phyloP scores from a whole-genome alignment of 306 rosid species.

The Quercus berberidifolia region DNA sequence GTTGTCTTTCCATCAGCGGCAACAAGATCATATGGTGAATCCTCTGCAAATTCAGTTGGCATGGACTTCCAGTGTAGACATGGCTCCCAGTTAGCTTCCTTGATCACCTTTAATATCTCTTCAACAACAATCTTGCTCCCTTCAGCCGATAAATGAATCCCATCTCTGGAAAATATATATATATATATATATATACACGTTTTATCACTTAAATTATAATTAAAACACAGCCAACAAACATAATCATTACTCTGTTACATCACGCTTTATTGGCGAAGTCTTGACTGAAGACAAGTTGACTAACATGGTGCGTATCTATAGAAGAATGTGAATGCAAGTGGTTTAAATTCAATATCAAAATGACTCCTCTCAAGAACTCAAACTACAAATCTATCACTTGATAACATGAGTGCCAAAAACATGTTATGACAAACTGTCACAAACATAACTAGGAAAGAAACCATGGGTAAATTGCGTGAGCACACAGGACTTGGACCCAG shows the following conservation, averaged over 20 bases:
- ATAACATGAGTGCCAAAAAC: neutral
- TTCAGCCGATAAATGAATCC: conserved; percentile 82
- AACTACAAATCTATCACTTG: neutral
- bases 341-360: neutral
- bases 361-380: neutral
- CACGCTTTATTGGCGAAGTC: no score
- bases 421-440: neutral
- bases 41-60: conserved; percentile 75
- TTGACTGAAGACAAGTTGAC: no score
- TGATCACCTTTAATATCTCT: conserved; percentile 74
- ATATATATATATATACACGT: no score
- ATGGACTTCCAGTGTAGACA: conserved; percentile 78
- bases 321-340: neutral
- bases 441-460: neutral
- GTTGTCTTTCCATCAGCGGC: conserved; percentile 76
- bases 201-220: no score
- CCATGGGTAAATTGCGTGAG: neutral
- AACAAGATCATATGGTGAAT: conserved; percentile 80
- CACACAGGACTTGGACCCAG: no score
- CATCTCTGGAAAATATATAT: conserved; percentile 44
- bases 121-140: conserved; percentile 83
- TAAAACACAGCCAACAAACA: no score
- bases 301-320: no score
- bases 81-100: conserved; percentile 86
- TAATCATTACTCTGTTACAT: no score